Evolutionary conservation across 2,329 filamentous ascomycete species (phyloP), one percentile per base, ranked within the genome.

Genomic region (Colletotrichum tamarilloi): DNA sequence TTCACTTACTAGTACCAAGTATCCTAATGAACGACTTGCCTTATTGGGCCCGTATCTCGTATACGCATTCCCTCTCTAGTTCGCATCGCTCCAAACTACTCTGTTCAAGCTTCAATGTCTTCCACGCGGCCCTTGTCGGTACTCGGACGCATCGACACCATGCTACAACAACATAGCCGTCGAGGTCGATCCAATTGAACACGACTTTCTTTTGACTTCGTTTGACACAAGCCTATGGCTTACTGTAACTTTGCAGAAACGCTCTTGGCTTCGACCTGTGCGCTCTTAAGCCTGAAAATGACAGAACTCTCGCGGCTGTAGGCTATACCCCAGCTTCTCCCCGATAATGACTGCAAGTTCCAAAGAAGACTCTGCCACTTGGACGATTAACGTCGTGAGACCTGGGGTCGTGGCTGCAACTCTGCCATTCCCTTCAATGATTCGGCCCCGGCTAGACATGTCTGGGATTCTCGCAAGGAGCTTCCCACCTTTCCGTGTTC

Each of bases 381-480:
- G 28, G 16, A 30, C 38, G 46, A 62, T 46, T 70, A 67, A 62
- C 32, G 56, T 70, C 55, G 56, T 49, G 1, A 22, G n/a, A 8
- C 28, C 55, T 6, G 42, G n/a, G 19, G 7, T 3, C 3, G 14
- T 59, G 35, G n/a, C 22, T 52, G 14, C n/a, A 6, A 42, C 14
- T 16, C 38, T 42, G 38, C 38, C 38, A 12, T 42, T 53, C 19
- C 30, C 7, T 7, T 28, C 56, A 60, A 49, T 26, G 22, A 66
- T 35, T 38, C 32, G 42, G 14, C 32, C 46, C 70, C 32, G 53
- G 60, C 53, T 30, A 24, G 32, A 26, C 9, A 35, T 56, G 71
- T 71, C 62, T 66, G 67, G 56, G 67, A 65, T 70, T 8, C 46
- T 73, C 60, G 67, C 70, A 70, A 73, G 52, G 67, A 19, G 49